These are phyloP conservation scores for Colletotrichum agaves DNA, from an alignment of 2,329 filamentous ascomycete genomes.

Conservation along the genomic window DNA sequence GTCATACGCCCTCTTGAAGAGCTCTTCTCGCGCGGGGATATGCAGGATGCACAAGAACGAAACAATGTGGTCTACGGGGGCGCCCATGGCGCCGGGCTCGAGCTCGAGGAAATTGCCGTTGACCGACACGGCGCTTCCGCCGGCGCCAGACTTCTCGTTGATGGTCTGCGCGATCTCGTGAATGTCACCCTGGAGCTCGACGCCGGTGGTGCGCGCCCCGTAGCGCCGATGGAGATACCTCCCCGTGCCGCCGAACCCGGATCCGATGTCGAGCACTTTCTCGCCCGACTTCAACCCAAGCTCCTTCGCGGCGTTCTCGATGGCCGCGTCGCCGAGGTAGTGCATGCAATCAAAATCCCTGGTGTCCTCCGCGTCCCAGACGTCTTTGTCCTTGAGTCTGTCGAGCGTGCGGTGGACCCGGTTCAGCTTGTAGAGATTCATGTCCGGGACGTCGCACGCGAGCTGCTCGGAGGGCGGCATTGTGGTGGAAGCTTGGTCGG, in stretches of 20 bases:
- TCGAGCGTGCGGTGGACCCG: constrained; percentile 25
- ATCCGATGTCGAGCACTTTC: constrained; percentile 38
- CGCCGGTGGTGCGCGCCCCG: constrained; percentile 34
- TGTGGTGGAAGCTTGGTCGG: neutral
- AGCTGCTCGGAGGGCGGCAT: neutral
- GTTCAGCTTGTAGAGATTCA: constrained; percentile 34
- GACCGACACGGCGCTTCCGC: constrained; percentile 31
- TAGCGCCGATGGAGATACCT: constrained; percentile 38
- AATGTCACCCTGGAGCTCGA: constrained; percentile 40
- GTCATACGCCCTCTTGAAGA: constrained; percentile 35
- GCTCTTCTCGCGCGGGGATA: constrained; percentile 30
- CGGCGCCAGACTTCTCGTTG: constrained; percentile 29
- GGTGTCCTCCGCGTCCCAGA: constrained; percentile 39
- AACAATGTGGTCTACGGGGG: constrained; percentile 38
- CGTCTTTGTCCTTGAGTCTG: constrained; percentile 29
- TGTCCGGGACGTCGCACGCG: constrained; percentile 31
- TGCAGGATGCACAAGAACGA: constrained; percentile 41
- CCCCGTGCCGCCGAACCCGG: constrained; percentile 40
- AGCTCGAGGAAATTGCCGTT: constrained; percentile 37
- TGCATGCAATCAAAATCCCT: constrained; percentile 41
- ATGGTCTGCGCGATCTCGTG: constrained; percentile 39
- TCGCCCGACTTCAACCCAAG: constrained; percentile 35
- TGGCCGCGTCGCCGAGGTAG: constrained; percentile 39
- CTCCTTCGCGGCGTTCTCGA: constrained; percentile 35
- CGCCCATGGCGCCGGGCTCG: neutral